Evolutionary conservation across 768 basidiomycete genomes (phyloP).

Genomic region (Mycena haematopus): DNA sequence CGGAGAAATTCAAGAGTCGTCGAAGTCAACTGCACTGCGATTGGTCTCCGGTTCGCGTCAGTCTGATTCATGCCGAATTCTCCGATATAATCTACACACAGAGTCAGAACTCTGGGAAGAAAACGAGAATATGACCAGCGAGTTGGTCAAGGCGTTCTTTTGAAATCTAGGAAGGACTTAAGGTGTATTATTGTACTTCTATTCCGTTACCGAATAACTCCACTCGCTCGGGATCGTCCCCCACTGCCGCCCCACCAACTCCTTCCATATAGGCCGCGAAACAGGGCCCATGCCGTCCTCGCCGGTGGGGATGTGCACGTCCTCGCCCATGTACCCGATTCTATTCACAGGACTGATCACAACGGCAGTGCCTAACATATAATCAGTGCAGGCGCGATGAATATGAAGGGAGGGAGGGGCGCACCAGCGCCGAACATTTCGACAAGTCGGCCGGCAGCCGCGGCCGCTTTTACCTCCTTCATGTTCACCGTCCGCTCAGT

Average conservation of each 20-base stretch:
- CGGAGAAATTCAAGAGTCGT: slow-evolving; percentile 94
- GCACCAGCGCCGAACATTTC: slow-evolving; percentile 86
- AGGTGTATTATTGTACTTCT: slow-evolving; percentile 17
- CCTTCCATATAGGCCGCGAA: slow-evolving; percentile 71
- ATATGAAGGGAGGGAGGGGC: slow-evolving; percentile 31
- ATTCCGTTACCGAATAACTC: slow-evolving; percentile 61
- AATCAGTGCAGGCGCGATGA: background rate
- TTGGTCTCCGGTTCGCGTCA: slow-evolving; percentile 11
- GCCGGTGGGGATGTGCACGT: slow-evolving; percentile 68
- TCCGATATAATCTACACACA: background rate
- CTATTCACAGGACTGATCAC: slow-evolving; percentile 75
- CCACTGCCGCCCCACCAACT: slow-evolving; percentile 82
- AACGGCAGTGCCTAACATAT: slow-evolving; percentile 70
- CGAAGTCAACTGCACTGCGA: slow-evolving; percentile 68
- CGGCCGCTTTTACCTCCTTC: slow-evolving; percentile 69
- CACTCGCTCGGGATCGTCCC: slow-evolving; percentile 81
- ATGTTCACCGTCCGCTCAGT: slow-evolving; percentile 78
- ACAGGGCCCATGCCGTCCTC: slow-evolving; percentile 82
- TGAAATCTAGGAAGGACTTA: background rate
- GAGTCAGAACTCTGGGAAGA: slow-evolving; percentile 31
- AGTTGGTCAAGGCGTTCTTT: slow-evolving; percentile 30
- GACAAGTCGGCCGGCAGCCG: slow-evolving; percentile 66
- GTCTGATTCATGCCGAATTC: background rate
- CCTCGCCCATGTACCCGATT: slow-evolving; percentile 75
- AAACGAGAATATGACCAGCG: slow-evolving; percentile 31